Evolutionary conservation across 345 rosid species (phyloP), one percentile per base, ranked within the genome.

Genomic region (Trapa incisa): DNA sequence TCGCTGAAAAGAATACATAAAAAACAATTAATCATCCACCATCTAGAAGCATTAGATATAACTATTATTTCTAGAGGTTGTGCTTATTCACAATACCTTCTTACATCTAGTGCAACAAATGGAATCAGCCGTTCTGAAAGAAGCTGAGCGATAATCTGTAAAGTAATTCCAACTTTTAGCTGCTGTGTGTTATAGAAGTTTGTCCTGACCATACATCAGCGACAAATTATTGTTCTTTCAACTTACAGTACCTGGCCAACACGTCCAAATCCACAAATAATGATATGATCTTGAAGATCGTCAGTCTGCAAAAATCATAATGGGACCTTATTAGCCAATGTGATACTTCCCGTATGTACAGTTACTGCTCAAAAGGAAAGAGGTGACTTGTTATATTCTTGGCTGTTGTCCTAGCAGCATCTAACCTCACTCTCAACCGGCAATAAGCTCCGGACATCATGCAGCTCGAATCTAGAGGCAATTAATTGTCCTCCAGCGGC

Each of bases 401-500:
- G 32, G 17, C 61, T 37, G 66, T 43, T 45, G n/a, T 48, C 56
- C 39, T 16, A 52, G 64, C 29, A 22, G 29, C 67, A 71, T 71
- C 70, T 81, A 73, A 89, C 98, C 98, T 93, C 98, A 77, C 92
- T 93, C 79, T 93, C 98, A 76, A 74, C 98, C 2, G 98, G 98
- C 74, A 89, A 74, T 65, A 93, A 80, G 78, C 98, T 93, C 68
- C 98, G 77, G 75, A 93, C 98, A 75, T 93, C 98, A 62, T 88
- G 97, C 81, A 79, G 85, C 81, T 93, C 98, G 84, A 90, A 93
- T 32, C 96, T 90, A 65, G 98, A 90, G 68, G 98, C 98, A 75
- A 93, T 80, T 73, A 93, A 76, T 76, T 93, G 98, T 70, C 98
- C 97, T 66, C 97, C 98, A 83, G 98, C 97, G 73, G 98, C 98